These are phyloP conservation scores for Zygoascus tannicola DNA, from an alignment of 805 yeast genomes.

Conservation along the genomic window DNA sequence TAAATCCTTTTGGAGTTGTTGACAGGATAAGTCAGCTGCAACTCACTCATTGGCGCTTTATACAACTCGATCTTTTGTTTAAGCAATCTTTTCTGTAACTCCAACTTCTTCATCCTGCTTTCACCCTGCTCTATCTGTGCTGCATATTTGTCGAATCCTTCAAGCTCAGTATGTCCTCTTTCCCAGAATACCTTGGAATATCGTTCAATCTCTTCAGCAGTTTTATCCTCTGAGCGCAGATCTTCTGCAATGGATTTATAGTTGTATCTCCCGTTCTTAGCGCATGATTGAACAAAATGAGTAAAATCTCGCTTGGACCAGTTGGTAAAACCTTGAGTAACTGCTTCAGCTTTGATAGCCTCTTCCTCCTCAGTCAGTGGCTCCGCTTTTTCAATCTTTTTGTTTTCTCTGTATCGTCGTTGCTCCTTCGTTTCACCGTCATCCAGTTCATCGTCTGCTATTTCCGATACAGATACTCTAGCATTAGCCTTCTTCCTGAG, in stretches of 20 bases:
- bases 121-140: constrained; percentile 83
- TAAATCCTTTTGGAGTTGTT: constrained; percentile 58
- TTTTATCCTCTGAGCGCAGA: constrained; percentile 60
- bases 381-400: constrained; percentile 62
- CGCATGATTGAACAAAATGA: constrained; percentile 62
- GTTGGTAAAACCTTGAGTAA: constrained; percentile 58
- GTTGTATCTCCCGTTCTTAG: constrained; percentile 72
- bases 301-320: constrained; percentile 87
- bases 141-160: constrained; percentile 80
- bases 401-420: constrained; percentile 39
- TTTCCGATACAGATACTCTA: constrained; percentile 46
- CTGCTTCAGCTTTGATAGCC: constrained; percentile 48
- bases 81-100: constrained; percentile 67
- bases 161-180: constrained; percentile 56
- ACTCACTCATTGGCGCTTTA: constrained; percentile 65
- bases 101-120: constrained; percentile 54
- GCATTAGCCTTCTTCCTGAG: constrained; percentile 60
- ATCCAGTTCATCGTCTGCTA: constrained; percentile 32
- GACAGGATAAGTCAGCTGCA: constrained; percentile 64
- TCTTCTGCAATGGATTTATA: constrained; percentile 62
- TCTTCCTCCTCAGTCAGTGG: constrained; percentile 76
- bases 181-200: constrained; percentile 78
- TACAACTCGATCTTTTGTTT: constrained; percentile 64
- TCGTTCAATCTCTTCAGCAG: constrained; percentile 64
- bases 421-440: constrained; percentile 40